phyloP scores from a whole-genome alignment of 140 eudicot species.

The Stevia rebaudiana region DNA sequence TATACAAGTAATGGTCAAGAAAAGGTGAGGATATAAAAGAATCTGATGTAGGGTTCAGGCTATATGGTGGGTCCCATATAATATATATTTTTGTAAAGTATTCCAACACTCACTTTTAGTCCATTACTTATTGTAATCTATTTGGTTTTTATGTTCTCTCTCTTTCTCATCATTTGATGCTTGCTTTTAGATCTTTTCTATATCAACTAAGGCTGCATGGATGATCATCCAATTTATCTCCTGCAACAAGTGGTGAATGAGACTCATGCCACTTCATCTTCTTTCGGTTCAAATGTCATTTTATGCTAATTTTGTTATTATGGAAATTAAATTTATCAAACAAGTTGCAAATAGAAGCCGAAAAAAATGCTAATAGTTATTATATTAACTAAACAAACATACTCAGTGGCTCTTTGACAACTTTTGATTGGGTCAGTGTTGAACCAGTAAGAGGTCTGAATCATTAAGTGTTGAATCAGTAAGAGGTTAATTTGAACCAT shows the following conservation, averaged over 20 bases:
- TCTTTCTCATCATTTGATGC: conserved; percentile 44
- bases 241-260: conserved; percentile 47
- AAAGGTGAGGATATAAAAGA: conserved; percentile 48
- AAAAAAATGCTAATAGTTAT: conserved; percentile 13
- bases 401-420: no score
- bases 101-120: conserved; percentile 40
- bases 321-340: conserved; percentile 12
- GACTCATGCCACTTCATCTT: conserved; percentile 41
- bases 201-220: conserved; percentile 42
- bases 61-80: conserved; percentile 48
- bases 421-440: no score
- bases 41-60: conserved; percentile 50
- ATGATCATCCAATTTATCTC: conserved; percentile 47
- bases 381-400: neutral
- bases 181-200: conserved; percentile 31
- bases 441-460: no score
- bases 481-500: no score
- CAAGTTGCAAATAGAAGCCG: conserved; percentile 39
- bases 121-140: conserved; percentile 41
- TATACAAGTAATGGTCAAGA: conserved; percentile 30
- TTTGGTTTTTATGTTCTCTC: conserved; percentile 24
- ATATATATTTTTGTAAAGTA: conserved; percentile 34
- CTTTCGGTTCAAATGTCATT: conserved; percentile 23
- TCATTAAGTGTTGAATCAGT: no score
- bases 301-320: conserved; percentile 9